Evolutionary conservation across 768 basidiomycete species (phyloP), one percentile per base, ranked within the genome.

Genomic region (Suillus paluster): DNA sequence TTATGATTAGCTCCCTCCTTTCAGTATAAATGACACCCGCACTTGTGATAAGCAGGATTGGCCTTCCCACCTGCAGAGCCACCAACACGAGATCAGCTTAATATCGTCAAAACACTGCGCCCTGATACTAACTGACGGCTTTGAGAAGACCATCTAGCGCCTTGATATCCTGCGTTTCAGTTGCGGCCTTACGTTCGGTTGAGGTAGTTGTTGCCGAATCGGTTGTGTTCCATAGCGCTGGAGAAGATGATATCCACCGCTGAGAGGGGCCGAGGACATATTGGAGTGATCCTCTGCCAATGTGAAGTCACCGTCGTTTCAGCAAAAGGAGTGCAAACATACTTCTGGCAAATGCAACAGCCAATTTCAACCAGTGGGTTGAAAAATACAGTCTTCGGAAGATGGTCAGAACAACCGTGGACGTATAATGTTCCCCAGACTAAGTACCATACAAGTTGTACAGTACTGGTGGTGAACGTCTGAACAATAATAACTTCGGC

Each of bases 351-450:
- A 36, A 42, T 30, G 57, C 8, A 52, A 44, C n/a, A 19, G n/a
- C 3, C 39, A 15, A 2, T 41, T 17, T 38, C 34, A 14, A 54
- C 34, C 9, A 48, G 25, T 27, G 15, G 46, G 8, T n/a, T 30
- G 19, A 19, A 23, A n/a, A n/a, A 53, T 34, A 23, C 34, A 7
- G 21, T n/a, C n/a, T n/a, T n/a, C 17, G 23, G 38, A n/a, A n/a
- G n/a, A n/a, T n/a, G n/a, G 53, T 55, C 17, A 38, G 53, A 55
- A 55, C 2, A 30, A 21, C n/a, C n/a, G n/a, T n/a, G n/a, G n/a
- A n/a, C 71, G 63, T 86, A 88, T 4, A 84, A 79, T 0, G 89
- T 79, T 0, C 87, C 87, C 87, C 88, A 90, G 63, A 88, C 90
- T 21, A 84, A 86, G 66, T 87, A 90, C 30, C 30, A 6, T 86